Base-by-base conservation (phyloP, 208 protist species). In the Hexamita inflata region DNA sequence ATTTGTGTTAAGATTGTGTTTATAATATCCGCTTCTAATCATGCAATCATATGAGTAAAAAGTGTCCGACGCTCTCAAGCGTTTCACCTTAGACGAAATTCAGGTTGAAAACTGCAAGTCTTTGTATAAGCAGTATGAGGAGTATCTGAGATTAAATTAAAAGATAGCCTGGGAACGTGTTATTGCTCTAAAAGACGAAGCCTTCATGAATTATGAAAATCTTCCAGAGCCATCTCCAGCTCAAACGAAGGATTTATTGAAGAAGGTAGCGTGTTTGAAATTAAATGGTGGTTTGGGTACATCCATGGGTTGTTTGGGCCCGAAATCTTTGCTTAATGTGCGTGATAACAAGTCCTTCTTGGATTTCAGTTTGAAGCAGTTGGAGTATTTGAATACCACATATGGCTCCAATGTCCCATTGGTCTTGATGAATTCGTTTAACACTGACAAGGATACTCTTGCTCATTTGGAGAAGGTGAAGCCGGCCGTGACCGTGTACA, bases 341-440 rank as follows among this genome's bases (percentile, higher is more conserved):
- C 88, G 89, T 75, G 84, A 88, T 59, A 87, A 86, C 7, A 83
- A 93, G 73, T 97, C 88, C 15, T 99, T 98, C 79, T 87, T 99
- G 0, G 94, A 98, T 78, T 84, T 98, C 39, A 95, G 89, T 45
- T 85, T 93, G 13, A 75, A 88, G 75, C 94, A 98, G 82, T 82
- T 92, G 30, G 68, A 87, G 58, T 75, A 88, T 79, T 78, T 96
- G 45, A 93, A 94, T 79, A 84, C 89, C 58, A 78, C 79, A 66
- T 87, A 89, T 82, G 83, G 85, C 39, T 77, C 82, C 66, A 62
- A 86, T n/a, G 85, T 98, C 58, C 91, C 90, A 42, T 90, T 98
- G 64, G 90, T 77, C 80, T 82, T 98, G 13, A 96, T 99, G 93
- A 94, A 98, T 81, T 96, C 91, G 57, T 98, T 98, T 87, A 93